Percentiles rank a stretch among this genome's conserved stretches.
phyloP scores from a whole-genome alignment of 2,329 filamentous ascomycete species.

The Talaromyces pinophilus region DNA sequence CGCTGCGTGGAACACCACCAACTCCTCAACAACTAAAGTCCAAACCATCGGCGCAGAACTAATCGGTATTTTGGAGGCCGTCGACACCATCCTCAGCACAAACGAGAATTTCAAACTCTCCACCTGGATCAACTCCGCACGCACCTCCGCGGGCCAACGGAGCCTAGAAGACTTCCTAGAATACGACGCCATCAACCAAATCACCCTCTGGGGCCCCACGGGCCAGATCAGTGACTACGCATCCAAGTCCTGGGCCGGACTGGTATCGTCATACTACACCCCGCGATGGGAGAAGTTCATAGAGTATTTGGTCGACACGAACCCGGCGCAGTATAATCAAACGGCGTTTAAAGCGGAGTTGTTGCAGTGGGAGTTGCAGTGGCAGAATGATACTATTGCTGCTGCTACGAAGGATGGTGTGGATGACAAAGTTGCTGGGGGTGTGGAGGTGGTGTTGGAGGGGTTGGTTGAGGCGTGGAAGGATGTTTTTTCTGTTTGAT shows the following conservation, averaged over 20 bases:
- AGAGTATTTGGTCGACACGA: constrained; percentile 37
- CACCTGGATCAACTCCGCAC: constrained; percentile 46
- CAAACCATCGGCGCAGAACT: constrained; percentile 35
- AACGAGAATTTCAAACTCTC: constrained; percentile 47
- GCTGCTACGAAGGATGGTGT: not conserved
- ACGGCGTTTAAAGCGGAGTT: constrained; percentile 26
- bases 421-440: not conserved
- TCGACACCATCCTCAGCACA: constrained; percentile 48
- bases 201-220: constrained; percentile 54
- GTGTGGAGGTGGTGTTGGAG: constrained; percentile 34
- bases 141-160: constrained; percentile 29
- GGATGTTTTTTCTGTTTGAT: constrained; percentile 5
- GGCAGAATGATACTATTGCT: constrained; percentile 26
- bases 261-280: constrained; percentile 51
- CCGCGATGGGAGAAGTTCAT: constrained; percentile 52
- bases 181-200: constrained; percentile 53
- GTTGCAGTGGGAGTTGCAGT: constrained; percentile 25
- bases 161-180: constrained; percentile 42
- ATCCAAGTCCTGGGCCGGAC: constrained; percentile 52
- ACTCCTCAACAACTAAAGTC: constrained; percentile 25
- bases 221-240: constrained; percentile 55
- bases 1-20: constrained; percentile 34
- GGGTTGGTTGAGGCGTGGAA: not conserved
- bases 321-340: constrained; percentile 26
- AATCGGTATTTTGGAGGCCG: constrained; percentile 37